Conservation (phyloP, 306 rosid species). For the Cucurbita pepo region DNA sequence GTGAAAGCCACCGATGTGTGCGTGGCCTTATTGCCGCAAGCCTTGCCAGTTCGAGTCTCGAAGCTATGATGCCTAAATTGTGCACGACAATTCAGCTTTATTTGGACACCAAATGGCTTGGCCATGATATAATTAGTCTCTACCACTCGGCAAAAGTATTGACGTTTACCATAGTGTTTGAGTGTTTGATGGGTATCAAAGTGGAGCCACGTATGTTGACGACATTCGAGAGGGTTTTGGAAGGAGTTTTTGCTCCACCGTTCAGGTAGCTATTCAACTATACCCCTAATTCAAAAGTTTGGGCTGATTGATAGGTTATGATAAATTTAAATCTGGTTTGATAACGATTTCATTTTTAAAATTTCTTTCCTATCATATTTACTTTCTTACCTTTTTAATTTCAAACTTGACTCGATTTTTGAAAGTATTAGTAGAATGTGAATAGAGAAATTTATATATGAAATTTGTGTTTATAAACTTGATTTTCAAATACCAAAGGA, state of each 20-base stretch:
- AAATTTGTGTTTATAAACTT: too few relatives aligned
- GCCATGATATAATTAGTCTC: slow-evolving; percentile 25
- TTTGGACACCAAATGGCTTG: slow-evolving; percentile 36
- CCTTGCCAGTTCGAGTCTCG: slow-evolving; percentile 38
- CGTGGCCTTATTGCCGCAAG: slow-evolving; percentile 31
- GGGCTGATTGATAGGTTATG: not conserved
- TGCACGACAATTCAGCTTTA: slow-evolving; percentile 24
- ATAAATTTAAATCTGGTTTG: too few relatives aligned
- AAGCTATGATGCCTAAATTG: slow-evolving; percentile 40
- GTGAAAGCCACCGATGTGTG: slow-evolving; percentile 49
- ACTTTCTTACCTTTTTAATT: too few relatives aligned
- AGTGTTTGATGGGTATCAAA: slow-evolving; percentile 56
- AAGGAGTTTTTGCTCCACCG: slow-evolving; percentile 48
- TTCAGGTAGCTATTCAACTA: not conserved
- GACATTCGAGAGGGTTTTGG: slow-evolving; percentile 58
- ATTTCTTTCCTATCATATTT: too few relatives aligned
- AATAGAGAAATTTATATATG: too few relatives aligned
- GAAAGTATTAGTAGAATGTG: not conserved
- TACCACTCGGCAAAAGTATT: slow-evolving; percentile 38
- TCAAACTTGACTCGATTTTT: not conserved
- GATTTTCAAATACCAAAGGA: too few relatives aligned
- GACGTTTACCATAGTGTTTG: slow-evolving; percentile 45
- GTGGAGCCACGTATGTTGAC: slow-evolving; percentile 39
- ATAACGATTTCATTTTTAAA: too few relatives aligned
- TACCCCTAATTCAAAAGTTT: not conserved